These are phyloP conservation scores for Colletotrichum sp. DNA, from an alignment of 2,329 filamentous ascomycete species.

Conservation along the genomic window DNA sequence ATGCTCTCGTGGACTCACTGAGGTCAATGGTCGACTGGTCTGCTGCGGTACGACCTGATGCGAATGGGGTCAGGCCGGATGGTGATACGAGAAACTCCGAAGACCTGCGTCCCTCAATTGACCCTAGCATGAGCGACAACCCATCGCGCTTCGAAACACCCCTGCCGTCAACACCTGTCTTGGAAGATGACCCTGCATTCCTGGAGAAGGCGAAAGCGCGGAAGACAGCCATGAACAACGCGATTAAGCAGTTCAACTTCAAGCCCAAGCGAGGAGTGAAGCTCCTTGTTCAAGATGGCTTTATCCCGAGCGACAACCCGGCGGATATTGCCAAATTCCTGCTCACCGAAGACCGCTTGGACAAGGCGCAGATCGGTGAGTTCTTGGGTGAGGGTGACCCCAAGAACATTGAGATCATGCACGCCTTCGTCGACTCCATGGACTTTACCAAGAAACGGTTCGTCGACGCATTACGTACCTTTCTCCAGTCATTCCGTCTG, in stretches of 20 bases:
- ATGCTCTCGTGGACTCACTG: conserved; percentile 86
- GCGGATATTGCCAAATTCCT: conserved; percentile 87
- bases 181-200: conserved; percentile 90
- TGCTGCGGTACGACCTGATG: conserved; percentile 66
- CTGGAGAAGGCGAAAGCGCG: conserved; percentile 94
- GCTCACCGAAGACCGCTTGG: conserved; percentile 78
- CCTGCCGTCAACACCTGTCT: conserved; percentile 68
- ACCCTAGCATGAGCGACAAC: conserved; percentile 67
- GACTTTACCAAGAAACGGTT: conserved; percentile 92
- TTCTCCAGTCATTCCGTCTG: conserved; percentile 91
- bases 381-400: conserved; percentile 93
- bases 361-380: conserved; percentile 93
- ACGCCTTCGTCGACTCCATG: conserved; percentile 95
- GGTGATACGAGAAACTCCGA: conserved; percentile 42
- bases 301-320: conserved; percentile 80
- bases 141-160: conserved; percentile 67
- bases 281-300: conserved; percentile 79
- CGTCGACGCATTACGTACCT: conserved; percentile 88
- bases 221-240: conserved; percentile 91
- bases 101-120: conserved; percentile 65
- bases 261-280: conserved; percentile 96
- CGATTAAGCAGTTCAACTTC: conserved; percentile 93
- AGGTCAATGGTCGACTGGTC: conserved; percentile 95
- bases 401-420: conserved; percentile 86
- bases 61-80: conserved; percentile 38